Conservation (phyloP, 306 rosid species). For the Pueraria montana region DNA sequence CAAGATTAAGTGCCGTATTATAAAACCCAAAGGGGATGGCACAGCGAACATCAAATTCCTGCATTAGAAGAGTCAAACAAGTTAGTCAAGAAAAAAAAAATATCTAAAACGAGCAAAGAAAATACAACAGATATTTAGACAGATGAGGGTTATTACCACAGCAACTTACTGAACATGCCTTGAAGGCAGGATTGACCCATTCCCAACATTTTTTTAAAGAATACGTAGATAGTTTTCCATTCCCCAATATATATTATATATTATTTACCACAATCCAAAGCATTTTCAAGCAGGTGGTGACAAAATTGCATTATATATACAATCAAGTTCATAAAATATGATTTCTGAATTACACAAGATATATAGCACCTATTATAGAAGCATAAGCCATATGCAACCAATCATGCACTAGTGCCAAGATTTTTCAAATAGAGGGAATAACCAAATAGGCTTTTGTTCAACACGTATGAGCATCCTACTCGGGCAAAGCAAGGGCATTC, state of each 20-base stretch:
- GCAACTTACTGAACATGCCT: slow-evolving; percentile 32
- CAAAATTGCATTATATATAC: slow-evolving; percentile 19
- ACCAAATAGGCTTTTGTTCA: slow-evolving; percentile 14
- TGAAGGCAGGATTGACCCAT: slow-evolving; percentile 1
- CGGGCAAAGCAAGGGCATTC: neutral
- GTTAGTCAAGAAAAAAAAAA: slow-evolving; percentile 35
- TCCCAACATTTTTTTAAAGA: neutral
- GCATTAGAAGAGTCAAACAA: slow-evolving; percentile 45
- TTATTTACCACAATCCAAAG: slow-evolving; percentile 34
- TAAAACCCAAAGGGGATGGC: slow-evolving; percentile 88
- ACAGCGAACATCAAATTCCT: slow-evolving; percentile 94
- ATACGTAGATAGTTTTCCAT: neutral
- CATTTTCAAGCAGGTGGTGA: slow-evolving; percentile 23
- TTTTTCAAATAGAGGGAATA: slow-evolving; percentile 17
- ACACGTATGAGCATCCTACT: slow-evolving; percentile 22
- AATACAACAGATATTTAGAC: slow-evolving; percentile 5
- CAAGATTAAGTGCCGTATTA: slow-evolving; percentile 87
- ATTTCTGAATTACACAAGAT: slow-evolving; percentile 27
- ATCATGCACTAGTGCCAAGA: slow-evolving; percentile 9
- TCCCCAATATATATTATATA: neutral
- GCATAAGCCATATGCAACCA: slow-evolving; percentile 15
- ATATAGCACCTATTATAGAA: slow-evolving; percentile 12
- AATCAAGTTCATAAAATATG: slow-evolving; percentile 15
- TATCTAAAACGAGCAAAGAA: neutral
- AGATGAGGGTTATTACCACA: neutral